These are phyloP conservation scores for Jaapia argillacea DNA, from an alignment of 768 basidiomycete genomes.

Conservation along the genomic window DNA sequence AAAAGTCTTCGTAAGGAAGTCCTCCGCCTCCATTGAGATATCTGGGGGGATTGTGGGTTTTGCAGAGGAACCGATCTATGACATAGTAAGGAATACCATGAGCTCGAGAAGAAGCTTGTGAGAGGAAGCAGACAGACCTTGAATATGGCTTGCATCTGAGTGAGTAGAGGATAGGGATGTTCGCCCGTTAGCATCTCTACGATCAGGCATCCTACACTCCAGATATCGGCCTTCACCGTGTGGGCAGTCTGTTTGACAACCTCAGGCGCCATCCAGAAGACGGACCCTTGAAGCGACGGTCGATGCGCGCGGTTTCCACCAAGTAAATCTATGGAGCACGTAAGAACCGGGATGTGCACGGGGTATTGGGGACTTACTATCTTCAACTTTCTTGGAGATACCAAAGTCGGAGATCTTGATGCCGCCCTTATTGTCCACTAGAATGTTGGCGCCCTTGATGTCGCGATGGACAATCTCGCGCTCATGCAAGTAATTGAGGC, in stretches of 20 bases:
- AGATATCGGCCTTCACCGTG: slow-evolving; percentile 89
- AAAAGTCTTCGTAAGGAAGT: slow-evolving; percentile 81
- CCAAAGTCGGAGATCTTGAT: slow-evolving; percentile 97
- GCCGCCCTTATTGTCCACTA: slow-evolving; percentile 96
- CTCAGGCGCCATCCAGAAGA: slow-evolving; percentile 99
- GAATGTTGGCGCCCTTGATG: slow-evolving; percentile 98
- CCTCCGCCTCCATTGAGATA: slow-evolving; percentile 80
- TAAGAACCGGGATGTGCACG: neutral
- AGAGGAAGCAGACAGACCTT: slow-evolving; percentile 41
- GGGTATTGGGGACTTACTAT: slow-evolving; percentile 50
- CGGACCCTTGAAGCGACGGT: slow-evolving; percentile 92
- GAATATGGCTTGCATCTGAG: slow-evolving; percentile 99
- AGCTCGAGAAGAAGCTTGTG: neutral
- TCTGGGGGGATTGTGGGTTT: slow-evolving; percentile 86
- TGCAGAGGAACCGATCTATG: slow-evolving; percentile 80
- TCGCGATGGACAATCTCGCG: slow-evolving; percentile 95
- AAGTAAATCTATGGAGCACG: slow-evolving; percentile 23
- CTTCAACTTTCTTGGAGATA: slow-evolving; percentile 95
- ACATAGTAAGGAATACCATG: neutral
- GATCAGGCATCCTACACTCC: slow-evolving; percentile 91
- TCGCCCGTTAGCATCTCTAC: slow-evolving; percentile 97
- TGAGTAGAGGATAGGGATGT: slow-evolving; percentile 91
- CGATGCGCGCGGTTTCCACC: slow-evolving; percentile 70
- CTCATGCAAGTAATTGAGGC: slow-evolving; percentile 85
- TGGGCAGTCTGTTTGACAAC: slow-evolving; percentile 94